Evolutionary conservation across 306 rosid genomes (phyloP), one percentile per base, ranked within the genome.

Genomic region (Macrotyloma uniflorum): DNA sequence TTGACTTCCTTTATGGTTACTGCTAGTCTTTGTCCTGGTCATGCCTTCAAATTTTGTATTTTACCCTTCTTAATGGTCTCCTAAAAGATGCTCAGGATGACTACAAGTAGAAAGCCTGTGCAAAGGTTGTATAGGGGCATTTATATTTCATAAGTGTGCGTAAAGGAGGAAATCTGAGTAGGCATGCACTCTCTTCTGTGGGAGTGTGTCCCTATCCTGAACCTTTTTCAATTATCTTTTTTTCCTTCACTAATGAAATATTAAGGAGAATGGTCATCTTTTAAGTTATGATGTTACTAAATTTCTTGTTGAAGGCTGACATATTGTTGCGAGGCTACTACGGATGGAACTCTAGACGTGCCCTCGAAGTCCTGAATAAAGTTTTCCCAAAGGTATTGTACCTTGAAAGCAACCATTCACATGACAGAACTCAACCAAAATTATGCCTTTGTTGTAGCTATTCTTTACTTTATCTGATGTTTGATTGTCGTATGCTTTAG

Each of bases 271-370:
- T 20, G n/a, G 26, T 33, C 38, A 46, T 59, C 30, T 73, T 53
- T 63, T 50, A 67, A 32, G 50, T 42, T 68, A 51, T 74, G 70
- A 67, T 23, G 30, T 42, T 61, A 43, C 47, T 33, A 24, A 61
- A 32, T 1, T 67, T 46, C 75, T 82, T 28, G 26, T 50, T 91
- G 82, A 74, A 95, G 98, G 98, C 97, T 13, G 98, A 95, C 84
- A 80, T 95, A 76, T 5, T 88, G 83, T 20, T 87, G 66, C 87
- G 98, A 67, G 98, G 98, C 42, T 95, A 95, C 86, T 87, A 69
- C 32, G 91, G 98, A 50, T 95, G 98, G 98, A 95, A 95, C 74
- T 95, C 98, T 13, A 79, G 90, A 19, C 97, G 98, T 51, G 98
- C 97, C 3, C 79, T 96, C 18, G 80, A 91, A 80, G 90, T 96